Evolutionary conservation across 2,329 filamentous ascomycete species (phyloP).

Genomic region (Trichoderma sp.): DNA sequence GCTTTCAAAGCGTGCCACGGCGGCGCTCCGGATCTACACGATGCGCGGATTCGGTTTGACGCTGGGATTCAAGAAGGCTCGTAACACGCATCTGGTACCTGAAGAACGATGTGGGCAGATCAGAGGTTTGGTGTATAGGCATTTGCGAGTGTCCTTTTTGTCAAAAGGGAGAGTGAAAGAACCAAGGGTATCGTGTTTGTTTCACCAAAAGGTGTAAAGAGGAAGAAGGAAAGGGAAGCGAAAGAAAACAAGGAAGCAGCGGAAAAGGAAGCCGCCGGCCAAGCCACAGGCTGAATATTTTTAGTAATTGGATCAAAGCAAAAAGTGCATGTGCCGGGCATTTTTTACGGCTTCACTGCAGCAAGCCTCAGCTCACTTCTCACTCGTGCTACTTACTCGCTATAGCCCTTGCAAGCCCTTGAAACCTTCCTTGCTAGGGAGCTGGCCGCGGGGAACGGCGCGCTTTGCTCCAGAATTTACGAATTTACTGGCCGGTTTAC

Average conservation of each 20-base stretch:
- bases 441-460: constrained; percentile 9
- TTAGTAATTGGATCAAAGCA: constrained; percentile 11
- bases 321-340: neutral
- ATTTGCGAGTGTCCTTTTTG: constrained; percentile 44
- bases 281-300: constrained; percentile 14
- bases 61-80: constrained; percentile 50
- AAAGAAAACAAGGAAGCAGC: constrained; percentile 17
- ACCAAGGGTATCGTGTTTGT: neutral
- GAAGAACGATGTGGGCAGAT: constrained; percentile 51
- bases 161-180: constrained; percentile 19
- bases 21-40: constrained; percentile 62
- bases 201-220: constrained; percentile 20
- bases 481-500: neutral
- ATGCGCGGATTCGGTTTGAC: constrained; percentile 51
- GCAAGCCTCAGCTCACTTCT: neutral
- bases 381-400: neutral
- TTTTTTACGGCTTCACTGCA: neutral
- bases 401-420: constrained; percentile 3
- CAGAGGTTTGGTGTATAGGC: constrained; percentile 54
- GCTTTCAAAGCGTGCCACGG: constrained; percentile 51
- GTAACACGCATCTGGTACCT: constrained; percentile 60
- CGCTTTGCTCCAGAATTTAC: neutral
- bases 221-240: constrained; percentile 19
- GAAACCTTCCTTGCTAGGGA: constrained; percentile 2
- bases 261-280: neutral